phyloP scores from a whole-genome alignment of 2,329 filamentous ascomycete genomes.

The Orbilia quercus region DNA sequence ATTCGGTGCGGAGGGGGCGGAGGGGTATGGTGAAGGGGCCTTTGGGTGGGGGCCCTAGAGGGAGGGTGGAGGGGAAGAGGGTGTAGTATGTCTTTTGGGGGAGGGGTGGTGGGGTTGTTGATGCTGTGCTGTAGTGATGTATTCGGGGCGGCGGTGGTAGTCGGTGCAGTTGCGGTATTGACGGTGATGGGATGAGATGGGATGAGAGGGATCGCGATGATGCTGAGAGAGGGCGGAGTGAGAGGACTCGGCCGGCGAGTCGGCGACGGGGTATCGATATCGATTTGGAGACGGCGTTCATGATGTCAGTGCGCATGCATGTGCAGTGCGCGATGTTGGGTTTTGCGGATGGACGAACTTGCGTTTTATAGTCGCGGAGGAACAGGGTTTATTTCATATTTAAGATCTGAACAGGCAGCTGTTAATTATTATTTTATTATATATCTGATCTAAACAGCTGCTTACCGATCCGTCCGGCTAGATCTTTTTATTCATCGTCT shows the following conservation, averaged over 20 bases:
- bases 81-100: slow-evolving; percentile 76
- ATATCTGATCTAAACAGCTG: too few species aligned
- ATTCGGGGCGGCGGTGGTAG: slow-evolving; percentile 57
- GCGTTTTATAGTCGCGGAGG: too few species aligned
- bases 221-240: background rate
- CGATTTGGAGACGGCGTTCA: slow-evolving; percentile 18
- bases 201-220: background rate
- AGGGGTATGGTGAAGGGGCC: slow-evolving; percentile 81
- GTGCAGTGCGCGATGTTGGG: background rate
- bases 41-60: slow-evolving; percentile 78
- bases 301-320: background rate
- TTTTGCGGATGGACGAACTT: background rate
- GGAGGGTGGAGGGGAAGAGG: slow-evolving; percentile 84
- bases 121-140: slow-evolving; percentile 10
- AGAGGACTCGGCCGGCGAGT: slow-evolving; percentile 22
- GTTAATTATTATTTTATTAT: too few species aligned
- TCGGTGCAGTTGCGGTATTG: slow-evolving; percentile 22
- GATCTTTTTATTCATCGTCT: too few species aligned
- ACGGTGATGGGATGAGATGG: background rate
- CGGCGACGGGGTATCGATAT: slow-evolving; percentile 9
- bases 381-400: too few species aligned
- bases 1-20: slow-evolving; percentile 79
- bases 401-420: too few species aligned
- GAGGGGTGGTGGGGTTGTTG: slow-evolving; percentile 47
- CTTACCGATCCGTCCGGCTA: too few species aligned